phyloP scores from a whole-genome alignment of 2,329 filamentous ascomycete species.

The Xylariaceae sp. region DNA sequence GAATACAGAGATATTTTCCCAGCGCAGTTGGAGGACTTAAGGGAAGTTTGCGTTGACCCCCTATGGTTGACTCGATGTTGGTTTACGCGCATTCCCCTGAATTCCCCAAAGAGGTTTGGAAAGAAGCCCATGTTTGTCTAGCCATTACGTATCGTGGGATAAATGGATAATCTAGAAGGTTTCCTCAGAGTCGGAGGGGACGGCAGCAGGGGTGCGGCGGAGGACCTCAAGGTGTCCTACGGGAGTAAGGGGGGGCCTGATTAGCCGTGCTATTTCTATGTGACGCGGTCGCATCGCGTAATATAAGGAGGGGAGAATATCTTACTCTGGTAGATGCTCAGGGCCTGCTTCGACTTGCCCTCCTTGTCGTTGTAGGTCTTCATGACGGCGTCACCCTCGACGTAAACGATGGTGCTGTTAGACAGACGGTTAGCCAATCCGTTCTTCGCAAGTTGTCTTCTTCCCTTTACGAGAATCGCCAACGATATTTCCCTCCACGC shows the following conservation, averaged over 20 bases:
- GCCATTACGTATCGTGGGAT: background rate
- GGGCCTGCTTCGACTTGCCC: slow-evolving; percentile 56
- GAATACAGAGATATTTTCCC: slow-evolving; percentile 4
- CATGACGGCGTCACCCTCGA: slow-evolving; percentile 78
- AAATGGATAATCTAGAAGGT: background rate
- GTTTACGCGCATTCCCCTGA: too few species aligned
- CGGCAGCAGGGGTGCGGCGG: slow-evolving; percentile 24
- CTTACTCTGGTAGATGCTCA: slow-evolving; percentile 80
- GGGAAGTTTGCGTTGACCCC: too few species aligned
- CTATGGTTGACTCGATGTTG: too few species aligned
- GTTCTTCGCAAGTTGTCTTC: background rate
- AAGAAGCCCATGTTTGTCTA: background rate
- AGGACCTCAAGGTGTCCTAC: slow-evolving; percentile 46
- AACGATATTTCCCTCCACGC: too few species aligned
- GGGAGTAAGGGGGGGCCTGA: background rate
- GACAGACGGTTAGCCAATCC: background rate
- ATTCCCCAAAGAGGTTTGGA: too few species aligned
- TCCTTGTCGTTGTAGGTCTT: slow-evolving; percentile 62
- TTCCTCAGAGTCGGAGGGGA: slow-evolving; percentile 17
- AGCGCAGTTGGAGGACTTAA: too few species aligned
- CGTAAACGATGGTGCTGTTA: slow-evolving; percentile 65
- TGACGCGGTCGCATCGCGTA: background rate
- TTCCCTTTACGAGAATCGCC: too few species aligned
- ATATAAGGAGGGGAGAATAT: background rate
- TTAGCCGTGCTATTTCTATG: background rate